A percentile compares a stretch with the other conserved stretches of the same genome.
phyloP scores from a whole-genome alignment of 768 basidiomycete species.

The Ramaria rubella region DNA sequence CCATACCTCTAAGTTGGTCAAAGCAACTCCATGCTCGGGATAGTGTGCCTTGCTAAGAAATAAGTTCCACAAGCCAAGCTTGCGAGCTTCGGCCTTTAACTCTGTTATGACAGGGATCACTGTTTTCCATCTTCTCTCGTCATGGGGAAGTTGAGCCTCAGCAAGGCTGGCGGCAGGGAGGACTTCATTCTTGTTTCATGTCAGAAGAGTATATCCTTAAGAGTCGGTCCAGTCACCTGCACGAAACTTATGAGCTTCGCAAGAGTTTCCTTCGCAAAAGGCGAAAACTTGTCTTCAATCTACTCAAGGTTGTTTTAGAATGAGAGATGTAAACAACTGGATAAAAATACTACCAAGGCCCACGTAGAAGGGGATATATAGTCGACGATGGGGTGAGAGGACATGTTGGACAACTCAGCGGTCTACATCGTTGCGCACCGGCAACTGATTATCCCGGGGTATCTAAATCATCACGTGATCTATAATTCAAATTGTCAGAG shows the following conservation, averaged over 20 bases:
- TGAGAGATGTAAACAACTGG: neutral
- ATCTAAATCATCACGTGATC: too few relatives aligned
- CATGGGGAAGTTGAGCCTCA: slow-evolving; percentile 73
- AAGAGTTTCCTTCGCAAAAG: slow-evolving; percentile 80
- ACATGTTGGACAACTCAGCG: slow-evolving; percentile 44
- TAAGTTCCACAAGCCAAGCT: slow-evolving; percentile 91
- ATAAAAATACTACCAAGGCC: slow-evolving; percentile 56
- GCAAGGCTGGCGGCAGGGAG: slow-evolving; percentile 72
- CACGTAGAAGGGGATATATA: slow-evolving; percentile 81
- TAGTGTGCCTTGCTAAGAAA: slow-evolving; percentile 95
- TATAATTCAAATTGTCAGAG: too few relatives aligned
- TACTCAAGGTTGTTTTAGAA: slow-evolving; percentile 23
- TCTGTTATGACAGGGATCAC: slow-evolving; percentile 75
- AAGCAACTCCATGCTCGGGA: slow-evolving; percentile 79
- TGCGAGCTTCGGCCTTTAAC: slow-evolving; percentile 82
- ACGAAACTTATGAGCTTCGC: slow-evolving; percentile 79
- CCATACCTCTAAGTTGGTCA: slow-evolving; percentile 86
- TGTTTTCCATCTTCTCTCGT: slow-evolving; percentile 76
- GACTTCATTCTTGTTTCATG: slow-evolving; percentile 71
- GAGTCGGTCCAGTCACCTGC: slow-evolving; percentile 42
- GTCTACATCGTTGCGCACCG: too few relatives aligned
- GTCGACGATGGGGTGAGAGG: slow-evolving; percentile 63
- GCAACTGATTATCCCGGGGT: too few relatives aligned
- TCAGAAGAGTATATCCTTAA: neutral
- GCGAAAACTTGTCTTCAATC: slow-evolving; percentile 91